Percentiles rank a stretch among this genome's conserved stretches.
Evolutionary conservation across 352 stramenopile species (phyloP).

Genomic region (Elongisporangium anandrum): DNA sequence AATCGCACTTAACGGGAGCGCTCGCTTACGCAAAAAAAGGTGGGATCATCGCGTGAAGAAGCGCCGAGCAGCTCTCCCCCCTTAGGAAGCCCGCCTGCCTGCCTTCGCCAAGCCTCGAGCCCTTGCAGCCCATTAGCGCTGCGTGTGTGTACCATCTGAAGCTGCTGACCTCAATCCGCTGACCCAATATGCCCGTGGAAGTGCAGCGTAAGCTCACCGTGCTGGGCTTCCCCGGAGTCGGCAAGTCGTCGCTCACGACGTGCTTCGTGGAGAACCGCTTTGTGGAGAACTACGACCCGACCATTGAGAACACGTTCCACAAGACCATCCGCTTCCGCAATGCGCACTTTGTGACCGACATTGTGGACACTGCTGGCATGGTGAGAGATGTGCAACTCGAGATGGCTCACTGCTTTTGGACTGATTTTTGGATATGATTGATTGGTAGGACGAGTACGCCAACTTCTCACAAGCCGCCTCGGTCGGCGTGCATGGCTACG

Average conservation of each 20-base stretch:
- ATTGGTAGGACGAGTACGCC: constrained; percentile 91
- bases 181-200: constrained; percentile 76
- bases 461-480: constrained; percentile 95
- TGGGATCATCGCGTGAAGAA: background rate
- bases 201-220: constrained; percentile 95
- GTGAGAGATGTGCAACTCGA: constrained; percentile 17
- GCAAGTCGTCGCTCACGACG: constrained; percentile 94
- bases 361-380: constrained; percentile 97
- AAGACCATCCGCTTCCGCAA: constrained; percentile 96
- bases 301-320: constrained; percentile 96
- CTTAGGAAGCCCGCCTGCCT: background rate
- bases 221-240: constrained; percentile 92
- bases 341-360: constrained; percentile 95
- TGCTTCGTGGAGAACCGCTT: constrained; percentile 93
- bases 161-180: background rate
- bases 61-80: background rate
- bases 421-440: constrained; percentile 2
- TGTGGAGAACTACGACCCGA: constrained; percentile 93
- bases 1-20: background rate
- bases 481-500: constrained; percentile 94
- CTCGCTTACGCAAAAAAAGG: background rate
- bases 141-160: background rate
- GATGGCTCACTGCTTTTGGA: background rate
- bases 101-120: background rate
- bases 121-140: background rate